Evolutionary conservation across 2,329 filamentous ascomycete species (phyloP).

Genomic region (Neopestalotiopsis clavispora): DNA sequence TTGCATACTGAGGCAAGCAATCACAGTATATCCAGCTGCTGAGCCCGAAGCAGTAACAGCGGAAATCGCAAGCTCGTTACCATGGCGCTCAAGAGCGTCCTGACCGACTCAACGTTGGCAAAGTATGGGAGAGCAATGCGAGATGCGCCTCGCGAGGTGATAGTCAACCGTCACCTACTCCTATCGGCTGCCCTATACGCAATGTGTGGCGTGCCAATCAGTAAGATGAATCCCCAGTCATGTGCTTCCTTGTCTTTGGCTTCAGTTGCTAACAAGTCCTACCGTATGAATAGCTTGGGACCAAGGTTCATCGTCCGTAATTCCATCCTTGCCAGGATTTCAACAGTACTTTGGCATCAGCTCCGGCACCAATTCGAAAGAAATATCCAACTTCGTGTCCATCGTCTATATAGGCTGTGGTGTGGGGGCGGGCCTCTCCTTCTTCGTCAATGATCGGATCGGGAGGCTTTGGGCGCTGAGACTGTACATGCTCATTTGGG

Average conservation of each 20-base stretch:
- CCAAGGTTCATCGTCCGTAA: constrained; percentile 35
- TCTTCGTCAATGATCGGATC: constrained; percentile 38
- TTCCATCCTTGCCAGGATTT: constrained; percentile 41
- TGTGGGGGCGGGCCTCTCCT: constrained; percentile 36
- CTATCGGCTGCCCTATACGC: constrained; percentile 26
- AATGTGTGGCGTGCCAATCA: constrained; percentile 24
- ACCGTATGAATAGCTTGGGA: constrained; percentile 33
- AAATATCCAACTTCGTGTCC: constrained; percentile 42
- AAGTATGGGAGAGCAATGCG: constrained; percentile 24
- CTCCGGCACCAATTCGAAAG: constrained; percentile 30
- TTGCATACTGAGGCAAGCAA: too few species aligned
- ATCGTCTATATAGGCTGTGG: constrained; percentile 38
- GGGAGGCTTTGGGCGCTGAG: constrained; percentile 28
- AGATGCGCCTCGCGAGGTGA: constrained; percentile 25
- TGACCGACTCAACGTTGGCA: constrained; percentile 18
- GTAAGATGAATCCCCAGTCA: constrained; percentile 1
- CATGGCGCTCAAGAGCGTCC: constrained; percentile 10
- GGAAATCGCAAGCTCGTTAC: neutral
- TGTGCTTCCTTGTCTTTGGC: too few species aligned
- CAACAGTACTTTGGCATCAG: constrained; percentile 39
- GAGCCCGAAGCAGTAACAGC: neutral
- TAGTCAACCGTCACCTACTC: constrained; percentile 23
- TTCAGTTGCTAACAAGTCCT: neutral
- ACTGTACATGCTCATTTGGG: constrained; percentile 40
- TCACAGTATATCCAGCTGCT: too few species aligned